Evolutionary conservation across 108 stramenopile species (phyloP).

Genomic region (Chaetoceros muelleri): DNA sequence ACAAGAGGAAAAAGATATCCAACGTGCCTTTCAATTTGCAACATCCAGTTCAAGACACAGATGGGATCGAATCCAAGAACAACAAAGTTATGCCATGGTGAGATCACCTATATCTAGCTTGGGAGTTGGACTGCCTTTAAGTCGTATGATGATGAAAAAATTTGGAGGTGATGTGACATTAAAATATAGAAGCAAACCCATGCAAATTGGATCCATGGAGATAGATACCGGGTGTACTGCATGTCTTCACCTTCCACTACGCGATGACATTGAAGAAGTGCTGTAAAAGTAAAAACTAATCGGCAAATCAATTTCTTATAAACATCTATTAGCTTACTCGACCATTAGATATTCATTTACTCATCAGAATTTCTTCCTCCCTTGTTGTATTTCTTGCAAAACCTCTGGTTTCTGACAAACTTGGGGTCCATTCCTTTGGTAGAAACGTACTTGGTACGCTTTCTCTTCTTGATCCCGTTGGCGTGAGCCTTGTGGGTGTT

Average conservation of each 20-base stretch:
- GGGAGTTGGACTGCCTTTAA: constrained; percentile 61
- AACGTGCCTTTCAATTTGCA: constrained; percentile 30
- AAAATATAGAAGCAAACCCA: constrained; percentile 21
- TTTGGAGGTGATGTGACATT: constrained; percentile 59
- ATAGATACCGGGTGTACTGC: not conserved
- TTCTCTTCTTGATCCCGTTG: constrained; percentile 89
- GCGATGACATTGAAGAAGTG: not conserved
- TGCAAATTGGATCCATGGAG: too few species aligned
- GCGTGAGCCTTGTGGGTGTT: constrained; percentile 85
- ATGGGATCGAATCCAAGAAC: constrained; percentile 71
- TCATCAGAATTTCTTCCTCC: not conserved
- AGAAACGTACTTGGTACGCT: constrained; percentile 64
- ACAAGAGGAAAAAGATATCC: constrained; percentile 3
- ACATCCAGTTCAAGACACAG: constrained; percentile 17
- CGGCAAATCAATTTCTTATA: too few species aligned
- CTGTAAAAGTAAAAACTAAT: too few species aligned
- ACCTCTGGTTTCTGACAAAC: constrained; percentile 85
- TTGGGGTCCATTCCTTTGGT: constrained; percentile 89
- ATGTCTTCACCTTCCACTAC: not conserved
- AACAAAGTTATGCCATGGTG: constrained; percentile 59
- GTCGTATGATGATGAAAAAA: constrained; percentile 49
- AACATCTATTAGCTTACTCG: too few species aligned
- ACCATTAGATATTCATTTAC: too few species aligned
- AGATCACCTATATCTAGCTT: constrained; percentile 47
- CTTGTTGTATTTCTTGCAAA: constrained; percentile 83